A percentile compares a stretch with the other conserved stretches of the same genome.
phyloP scores from a whole-genome alignment of 2,329 filamentous ascomycete genomes.

The Thielaviopsis punctulata region DNA sequence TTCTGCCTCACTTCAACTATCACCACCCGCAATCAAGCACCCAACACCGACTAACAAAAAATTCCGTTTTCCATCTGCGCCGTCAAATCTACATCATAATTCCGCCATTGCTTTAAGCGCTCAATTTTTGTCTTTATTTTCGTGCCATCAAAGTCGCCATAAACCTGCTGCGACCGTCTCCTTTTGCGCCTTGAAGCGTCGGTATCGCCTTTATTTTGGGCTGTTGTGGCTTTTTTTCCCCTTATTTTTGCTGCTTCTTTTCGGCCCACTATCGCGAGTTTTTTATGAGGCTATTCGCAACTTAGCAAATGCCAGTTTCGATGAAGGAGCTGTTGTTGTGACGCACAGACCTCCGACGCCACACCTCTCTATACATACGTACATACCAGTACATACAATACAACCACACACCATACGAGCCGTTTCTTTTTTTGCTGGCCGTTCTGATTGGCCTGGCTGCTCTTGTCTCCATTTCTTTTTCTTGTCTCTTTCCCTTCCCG shows the following conservation, averaged over 20 bases:
- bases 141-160: background rate
- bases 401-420: no score
- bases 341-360: slow-evolving; percentile 10
- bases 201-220: background rate
- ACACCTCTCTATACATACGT: slow-evolving; percentile 5
- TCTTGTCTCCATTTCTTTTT: background rate
- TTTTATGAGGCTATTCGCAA: slow-evolving; percentile 8
- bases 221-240: background rate
- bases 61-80: slow-evolving; percentile 8
- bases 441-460: slow-evolving; percentile 7
- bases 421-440: slow-evolving; percentile 2
- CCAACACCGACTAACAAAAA: background rate
- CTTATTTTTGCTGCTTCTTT: background rate
- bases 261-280: background rate
- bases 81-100: background rate
- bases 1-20: background rate
- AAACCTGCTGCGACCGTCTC: background rate
- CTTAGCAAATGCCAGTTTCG: slow-evolving; percentile 3
- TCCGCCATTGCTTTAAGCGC: slow-evolving; percentile 4
- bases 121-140: slow-evolving; percentile 3
- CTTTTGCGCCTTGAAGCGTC: background rate
- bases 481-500: background rate
- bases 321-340: slow-evolving; percentile 12
- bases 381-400: no score
- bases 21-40: background rate